Conservation (phyloP, 306 rosid genomes). For the Casuarina equisetifolia region DNA sequence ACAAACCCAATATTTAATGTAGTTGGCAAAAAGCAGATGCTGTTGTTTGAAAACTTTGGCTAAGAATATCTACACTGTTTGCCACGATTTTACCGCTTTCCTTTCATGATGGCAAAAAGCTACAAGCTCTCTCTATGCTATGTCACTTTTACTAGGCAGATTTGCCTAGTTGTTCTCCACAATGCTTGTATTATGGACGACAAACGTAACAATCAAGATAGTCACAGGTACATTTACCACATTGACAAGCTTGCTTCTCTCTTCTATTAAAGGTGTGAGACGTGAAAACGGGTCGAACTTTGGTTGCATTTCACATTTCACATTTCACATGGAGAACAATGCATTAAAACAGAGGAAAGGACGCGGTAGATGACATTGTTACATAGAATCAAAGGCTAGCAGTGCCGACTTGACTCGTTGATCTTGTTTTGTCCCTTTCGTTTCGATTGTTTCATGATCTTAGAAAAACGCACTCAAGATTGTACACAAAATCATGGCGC, state of each 20-base stretch:
- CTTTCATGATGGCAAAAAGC: constrained; percentile 11
- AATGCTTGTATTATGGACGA: neutral
- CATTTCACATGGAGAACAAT: neutral
- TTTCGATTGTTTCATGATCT: neutral
- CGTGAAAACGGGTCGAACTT: no score
- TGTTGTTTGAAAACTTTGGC: constrained; percentile 31
- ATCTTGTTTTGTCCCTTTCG: constrained; percentile 20
- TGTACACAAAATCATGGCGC: constrained; percentile 35
- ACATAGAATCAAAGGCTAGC: no score
- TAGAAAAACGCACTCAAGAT: constrained; percentile 29
- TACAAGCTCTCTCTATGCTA: neutral
- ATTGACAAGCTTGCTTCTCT: neutral
- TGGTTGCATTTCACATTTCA: neutral
- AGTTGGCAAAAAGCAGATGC: constrained; percentile 24
- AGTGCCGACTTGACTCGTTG: neutral
- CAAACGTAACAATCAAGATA: no score
- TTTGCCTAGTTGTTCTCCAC: neutral
- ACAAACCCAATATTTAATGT: constrained; percentile 4
- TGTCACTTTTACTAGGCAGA: neutral
- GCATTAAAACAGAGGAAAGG: neutral
- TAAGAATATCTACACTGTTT: constrained; percentile 37
- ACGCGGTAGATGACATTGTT: neutral
- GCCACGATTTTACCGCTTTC: constrained; percentile 30
- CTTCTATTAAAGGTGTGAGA: neutral
- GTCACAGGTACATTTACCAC: neutral